Evolutionary conservation across 2,329 filamentous ascomycete species (phyloP).

Genomic region (Ustilaginoidea virens): DNA sequence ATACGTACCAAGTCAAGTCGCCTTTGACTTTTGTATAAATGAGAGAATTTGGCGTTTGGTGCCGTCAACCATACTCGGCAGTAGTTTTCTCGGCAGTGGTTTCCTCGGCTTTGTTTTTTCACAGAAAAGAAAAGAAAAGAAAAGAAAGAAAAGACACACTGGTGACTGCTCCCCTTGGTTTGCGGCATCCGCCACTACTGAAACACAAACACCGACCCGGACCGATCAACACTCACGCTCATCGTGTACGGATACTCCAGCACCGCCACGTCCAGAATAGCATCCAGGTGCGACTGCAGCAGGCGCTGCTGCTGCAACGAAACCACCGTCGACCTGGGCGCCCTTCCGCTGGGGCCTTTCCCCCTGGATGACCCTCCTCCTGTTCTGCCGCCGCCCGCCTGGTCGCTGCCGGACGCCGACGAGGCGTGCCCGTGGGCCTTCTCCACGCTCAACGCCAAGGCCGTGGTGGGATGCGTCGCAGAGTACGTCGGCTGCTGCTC

Average conservation of each 20-base stretch:
- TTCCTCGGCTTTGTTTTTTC: too few species aligned
- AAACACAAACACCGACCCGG: conserved; percentile 79
- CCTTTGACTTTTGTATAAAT: too few species aligned
- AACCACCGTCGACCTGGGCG: conserved; percentile 68
- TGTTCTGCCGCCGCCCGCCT: neutral
- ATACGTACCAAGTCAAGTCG: too few species aligned
- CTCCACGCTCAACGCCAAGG: conserved; percentile 53
- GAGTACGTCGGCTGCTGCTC: conserved; percentile 62
- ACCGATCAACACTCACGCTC: conserved; percentile 79
- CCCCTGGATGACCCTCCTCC: conserved; percentile 10
- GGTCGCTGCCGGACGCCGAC: conserved; percentile 7
- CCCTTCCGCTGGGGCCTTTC: conserved; percentile 20
- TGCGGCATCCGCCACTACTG: conserved; percentile 18
- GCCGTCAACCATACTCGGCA: too few species aligned
- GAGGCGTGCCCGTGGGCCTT: conserved; percentile 28
- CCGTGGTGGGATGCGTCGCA: conserved; percentile 43
- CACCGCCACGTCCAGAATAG: conserved; percentile 74
- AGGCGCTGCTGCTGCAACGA: conserved; percentile 77
- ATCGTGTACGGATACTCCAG: conserved; percentile 84
- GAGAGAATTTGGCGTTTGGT: too few species aligned
- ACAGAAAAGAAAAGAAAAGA: neutral
- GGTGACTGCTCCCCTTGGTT: too few species aligned
- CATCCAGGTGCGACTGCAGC: conserved; percentile 74
- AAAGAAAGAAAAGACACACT: neutral
- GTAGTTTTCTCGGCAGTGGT: too few species aligned